Percentiles rank a stretch among this genome's conserved stretches.
These are phyloP conservation scores for Stephanodiscus triporus DNA, from an alignment of 108 stramenopile genomes.

Conservation along the genomic window DNA sequence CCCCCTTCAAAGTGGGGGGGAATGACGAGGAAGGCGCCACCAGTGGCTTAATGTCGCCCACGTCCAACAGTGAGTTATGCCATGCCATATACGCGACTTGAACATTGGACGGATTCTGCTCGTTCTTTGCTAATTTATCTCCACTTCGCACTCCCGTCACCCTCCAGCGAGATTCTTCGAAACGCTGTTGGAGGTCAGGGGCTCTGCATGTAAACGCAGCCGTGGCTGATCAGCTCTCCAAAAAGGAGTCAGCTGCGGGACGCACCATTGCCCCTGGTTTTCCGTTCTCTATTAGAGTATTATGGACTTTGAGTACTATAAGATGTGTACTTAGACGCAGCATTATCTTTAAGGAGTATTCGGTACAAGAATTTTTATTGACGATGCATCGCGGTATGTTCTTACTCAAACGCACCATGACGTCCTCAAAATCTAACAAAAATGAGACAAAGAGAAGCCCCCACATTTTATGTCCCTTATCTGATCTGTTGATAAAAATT, in stretches of 20 bases:
- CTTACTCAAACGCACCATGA: too few species aligned
- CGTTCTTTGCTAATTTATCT: background rate
- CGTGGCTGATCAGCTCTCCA: background rate
- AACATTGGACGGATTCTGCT: too few species aligned
- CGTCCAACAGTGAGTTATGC: constrained; percentile 32
- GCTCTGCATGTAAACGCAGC: constrained; percentile 6
- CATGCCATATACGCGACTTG: background rate
- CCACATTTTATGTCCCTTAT: too few species aligned
- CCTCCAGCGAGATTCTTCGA: constrained; percentile 22
- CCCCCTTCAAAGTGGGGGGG: constrained; percentile 19
- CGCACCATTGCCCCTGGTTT: background rate
- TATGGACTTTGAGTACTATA: background rate
- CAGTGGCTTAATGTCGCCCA: constrained; percentile 29
- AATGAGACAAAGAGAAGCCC: too few species aligned
- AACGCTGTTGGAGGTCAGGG: constrained; percentile 26
- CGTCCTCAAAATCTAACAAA: too few species aligned
- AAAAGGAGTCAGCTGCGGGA: background rate
- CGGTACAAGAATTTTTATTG: too few species aligned
- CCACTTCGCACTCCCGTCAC: background rate
- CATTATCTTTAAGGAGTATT: too few species aligned
- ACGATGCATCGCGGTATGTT: too few species aligned
- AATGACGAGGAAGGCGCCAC: constrained; percentile 3
- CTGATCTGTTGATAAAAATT: too few species aligned
- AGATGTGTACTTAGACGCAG: too few species aligned
- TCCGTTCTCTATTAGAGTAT: background rate